Conservation (phyloP, 352 stramenopile genomes). For the Phytophthora pisi region DNA sequence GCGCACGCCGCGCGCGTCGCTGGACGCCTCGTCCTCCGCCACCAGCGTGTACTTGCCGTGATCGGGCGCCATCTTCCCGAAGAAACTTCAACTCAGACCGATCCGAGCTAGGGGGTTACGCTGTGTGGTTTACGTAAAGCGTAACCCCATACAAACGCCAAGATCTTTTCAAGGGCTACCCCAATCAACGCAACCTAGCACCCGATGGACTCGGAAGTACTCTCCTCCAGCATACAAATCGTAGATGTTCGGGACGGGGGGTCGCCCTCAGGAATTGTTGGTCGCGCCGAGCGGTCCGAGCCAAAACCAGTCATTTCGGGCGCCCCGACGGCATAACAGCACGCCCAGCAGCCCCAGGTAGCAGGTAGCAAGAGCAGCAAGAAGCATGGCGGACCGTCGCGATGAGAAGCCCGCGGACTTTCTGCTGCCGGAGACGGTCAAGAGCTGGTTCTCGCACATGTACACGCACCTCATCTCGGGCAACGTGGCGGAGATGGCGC, state of each 20-base stretch:
- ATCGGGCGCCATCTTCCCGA: slow-evolving; percentile 6
- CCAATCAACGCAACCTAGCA: not conserved
- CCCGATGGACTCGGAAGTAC: not conserved
- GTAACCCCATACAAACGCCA: not conserved
- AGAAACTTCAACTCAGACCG: slow-evolving; percentile 29
- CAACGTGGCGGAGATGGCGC: slow-evolving; percentile 84
- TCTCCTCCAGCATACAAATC: slow-evolving; percentile 25
- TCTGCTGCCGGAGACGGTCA: slow-evolving; percentile 85
- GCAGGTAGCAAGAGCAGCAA: slow-evolving; percentile 13
- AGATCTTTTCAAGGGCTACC: not conserved
- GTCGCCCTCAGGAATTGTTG: slow-evolving; percentile 39
- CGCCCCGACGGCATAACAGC: slow-evolving; percentile 12
- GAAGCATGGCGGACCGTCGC: slow-evolving; percentile 62
- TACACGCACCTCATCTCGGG: slow-evolving; percentile 86
- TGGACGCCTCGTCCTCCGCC: slow-evolving; percentile 19
- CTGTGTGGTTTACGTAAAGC: not conserved
- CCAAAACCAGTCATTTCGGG: slow-evolving; percentile 64
- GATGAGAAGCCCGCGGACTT: slow-evolving; percentile 90
- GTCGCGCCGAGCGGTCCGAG: slow-evolving; percentile 18
- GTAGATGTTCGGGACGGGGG: slow-evolving; percentile 11
- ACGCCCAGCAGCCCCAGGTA: not conserved
- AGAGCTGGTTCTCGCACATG: slow-evolving; percentile 89
- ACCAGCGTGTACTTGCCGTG: slow-evolving; percentile 29
- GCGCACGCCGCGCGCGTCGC: slow-evolving; percentile 5
- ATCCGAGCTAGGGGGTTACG: not conserved